Evolutionary conservation across 1,284 basidiomycete genomes (phyloP), one percentile per base, ranked within the genome.

Genomic region (Neolentinus lepideus): DNA sequence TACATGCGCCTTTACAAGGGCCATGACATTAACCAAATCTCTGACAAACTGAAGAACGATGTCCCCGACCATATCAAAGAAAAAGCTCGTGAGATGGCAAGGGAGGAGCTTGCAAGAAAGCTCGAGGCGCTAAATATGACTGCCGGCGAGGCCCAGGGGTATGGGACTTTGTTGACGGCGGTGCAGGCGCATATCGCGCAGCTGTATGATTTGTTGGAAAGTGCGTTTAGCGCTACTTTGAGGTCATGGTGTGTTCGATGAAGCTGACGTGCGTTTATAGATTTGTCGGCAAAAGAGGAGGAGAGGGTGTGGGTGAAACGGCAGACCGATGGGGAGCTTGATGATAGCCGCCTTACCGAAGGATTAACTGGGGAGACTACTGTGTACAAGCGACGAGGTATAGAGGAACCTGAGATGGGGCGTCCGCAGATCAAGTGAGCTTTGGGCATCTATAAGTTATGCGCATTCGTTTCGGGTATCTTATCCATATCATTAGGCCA

Each of bases 271-370:
- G 19, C 45, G 14, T 45, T 38, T 10, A 36, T 60, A 85, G 83
- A 85, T 63, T 75, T 86, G 21, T 74, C 81, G 10, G 81, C 83
- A 0, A 83, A 79, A 57, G 83, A 85, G 61, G 83, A 85, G 61
- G 83, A 85, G 60, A 77, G 83, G 8, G 76, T 85, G 2, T 86
- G 83, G 83, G 71, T 85, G 19, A 86, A 84, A 63, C 76, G 83
- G 2, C 83, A 84, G 65, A 84, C 80, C 0, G 84, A 85, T 62
- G 84, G 84, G 25, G 84, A 86, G 61, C 71, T 86, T 2, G 84
- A 86, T 58, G 83, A 85, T 63, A 80, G 73, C 58, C 73, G 83
- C n/a, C 63, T 86, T 53, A 83, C 80, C 2, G 84, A 86, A 63
- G 83, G 83, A 16, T 62, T 85, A 26, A 85, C 83, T 8, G 84